Conservation (phyloP, 2,329 filamentous ascomycete species). For the Diatrype stigma region DNA sequence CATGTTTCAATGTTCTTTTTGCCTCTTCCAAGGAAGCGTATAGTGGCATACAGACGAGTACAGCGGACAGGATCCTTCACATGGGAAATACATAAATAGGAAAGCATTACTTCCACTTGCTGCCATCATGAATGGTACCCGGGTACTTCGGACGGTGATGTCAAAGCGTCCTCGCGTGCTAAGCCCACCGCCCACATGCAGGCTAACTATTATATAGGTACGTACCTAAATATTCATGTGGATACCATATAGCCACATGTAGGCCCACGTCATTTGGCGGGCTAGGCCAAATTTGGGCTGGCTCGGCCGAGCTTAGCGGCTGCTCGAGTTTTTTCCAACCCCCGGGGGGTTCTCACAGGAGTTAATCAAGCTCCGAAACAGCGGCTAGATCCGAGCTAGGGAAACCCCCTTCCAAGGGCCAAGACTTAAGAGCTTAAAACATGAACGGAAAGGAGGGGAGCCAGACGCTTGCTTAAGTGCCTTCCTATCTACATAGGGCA, state of each 20-base stretch:
- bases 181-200: too few species aligned
- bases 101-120: not conserved
- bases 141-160: not conserved
- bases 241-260: too few species aligned
- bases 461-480: too few species aligned
- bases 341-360: slow-evolving; percentile 8
- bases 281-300: not conserved
- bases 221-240: too few species aligned
- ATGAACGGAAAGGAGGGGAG: not conserved
- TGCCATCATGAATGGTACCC: not conserved
- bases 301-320: not conserved
- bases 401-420: not conserved
- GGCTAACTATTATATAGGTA: too few species aligned
- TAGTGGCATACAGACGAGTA: not conserved
- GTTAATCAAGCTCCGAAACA: slow-evolving; percentile 9
- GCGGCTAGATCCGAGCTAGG: slow-evolving; percentile 6
- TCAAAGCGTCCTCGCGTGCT: not conserved
- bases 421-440: not conserved
- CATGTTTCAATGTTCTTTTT: not conserved
- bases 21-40: not conserved
- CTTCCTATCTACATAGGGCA: too few species aligned
- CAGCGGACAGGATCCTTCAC: not conserved
- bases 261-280: not conserved
- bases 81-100: too few species aligned
- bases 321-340: not conserved